Base-by-base conservation (phyloP, 495 filamentous ascomycete genomes). In the Mytilinidion resinicola region DNA sequence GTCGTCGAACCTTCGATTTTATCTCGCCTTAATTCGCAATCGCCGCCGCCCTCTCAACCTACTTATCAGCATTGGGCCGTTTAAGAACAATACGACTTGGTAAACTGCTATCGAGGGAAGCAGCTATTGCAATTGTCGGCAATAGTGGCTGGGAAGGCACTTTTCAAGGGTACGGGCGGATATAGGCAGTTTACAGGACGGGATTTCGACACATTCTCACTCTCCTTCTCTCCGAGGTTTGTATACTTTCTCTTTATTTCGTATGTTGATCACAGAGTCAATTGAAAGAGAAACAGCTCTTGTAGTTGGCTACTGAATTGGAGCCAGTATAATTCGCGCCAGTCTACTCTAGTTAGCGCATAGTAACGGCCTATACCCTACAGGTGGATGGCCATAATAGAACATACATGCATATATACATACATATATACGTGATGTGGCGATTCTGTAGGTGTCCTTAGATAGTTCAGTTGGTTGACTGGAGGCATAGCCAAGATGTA, bases 71-170 rank as follows among this genome's bases (percentile, higher is more conserved):
- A 47, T 48, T 56, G 42, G 43, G 54, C 54, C 42, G 30, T 56
- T 56, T 56, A 56, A 56, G 39, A 56, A 48, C 54, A 56, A 56
- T 56, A 46, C 54, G 54, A 56, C 54, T 56, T 56, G 20, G 54
- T 56, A 56, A 56, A 48, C 30, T 36, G 54, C 54, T 56, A 56
- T 42, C 30, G n/a, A 48, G 39, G 54, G 54, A 56, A 56, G 54
- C 41, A 56, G 54, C 54, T 48, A 49, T 56, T 56, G 41, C 54
- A 56, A 42, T 56, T 56, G 30, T 56, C 42, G 41, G 54, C 25
- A 56, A 56, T 56, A 56, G 54, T 56, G 39, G 54, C 54, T 56
- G 42, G 20, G 42, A 25, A 56, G 54, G 54, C 54, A 39, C 54
- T 35, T 36, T 34, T 56, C 15, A 56, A 56, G 41, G 54, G 42